A percentile compares a stretch with the other conserved stretches of the same genome.
Evolutionary conservation across 306 rosid species (phyloP).

Genomic region (Nissolia schottii): DNA sequence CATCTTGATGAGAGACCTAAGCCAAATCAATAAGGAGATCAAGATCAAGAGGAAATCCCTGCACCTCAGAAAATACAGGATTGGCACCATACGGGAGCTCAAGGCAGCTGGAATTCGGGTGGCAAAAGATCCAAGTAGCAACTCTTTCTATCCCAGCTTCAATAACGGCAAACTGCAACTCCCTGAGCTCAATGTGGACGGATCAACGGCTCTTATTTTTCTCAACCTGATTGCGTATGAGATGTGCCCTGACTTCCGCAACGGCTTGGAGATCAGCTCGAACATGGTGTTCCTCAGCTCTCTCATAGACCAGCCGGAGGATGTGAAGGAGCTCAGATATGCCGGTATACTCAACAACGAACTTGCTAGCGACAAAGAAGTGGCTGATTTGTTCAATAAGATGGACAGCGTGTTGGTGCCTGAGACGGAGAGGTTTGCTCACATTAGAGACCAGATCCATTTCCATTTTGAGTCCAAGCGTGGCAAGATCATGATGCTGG

Average conservation of each 20-base stretch:
- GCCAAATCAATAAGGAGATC: no score
- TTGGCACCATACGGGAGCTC: not conserved
- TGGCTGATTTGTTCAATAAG: no score
- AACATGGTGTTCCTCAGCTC: not conserved
- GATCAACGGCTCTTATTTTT: not conserved
- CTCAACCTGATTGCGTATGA: not conserved
- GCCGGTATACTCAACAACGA: not conserved
- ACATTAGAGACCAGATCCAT: no score
- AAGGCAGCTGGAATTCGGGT: not conserved
- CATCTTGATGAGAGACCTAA: not conserved
- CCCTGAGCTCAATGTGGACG: not conserved
- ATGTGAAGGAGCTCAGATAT: not conserved
- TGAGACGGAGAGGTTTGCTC: no score
- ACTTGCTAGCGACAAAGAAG: not conserved
- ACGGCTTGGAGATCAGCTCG: not conserved
- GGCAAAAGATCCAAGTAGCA: not conserved
- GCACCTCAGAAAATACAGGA: not conserved
- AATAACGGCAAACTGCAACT: not conserved
- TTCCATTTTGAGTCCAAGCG: no score
- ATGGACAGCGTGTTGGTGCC: no score
- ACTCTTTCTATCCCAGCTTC: not conserved
- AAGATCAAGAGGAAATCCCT: not conserved
- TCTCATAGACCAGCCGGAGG: not conserved
- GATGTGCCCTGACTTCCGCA: not conserved
- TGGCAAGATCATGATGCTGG: no score